Percentiles rank a stretch among this genome's conserved stretches.
phyloP scores from a whole-genome alignment of 2,329 filamentous ascomycete species.

The Hypoxylon rubiginosum region DNA sequence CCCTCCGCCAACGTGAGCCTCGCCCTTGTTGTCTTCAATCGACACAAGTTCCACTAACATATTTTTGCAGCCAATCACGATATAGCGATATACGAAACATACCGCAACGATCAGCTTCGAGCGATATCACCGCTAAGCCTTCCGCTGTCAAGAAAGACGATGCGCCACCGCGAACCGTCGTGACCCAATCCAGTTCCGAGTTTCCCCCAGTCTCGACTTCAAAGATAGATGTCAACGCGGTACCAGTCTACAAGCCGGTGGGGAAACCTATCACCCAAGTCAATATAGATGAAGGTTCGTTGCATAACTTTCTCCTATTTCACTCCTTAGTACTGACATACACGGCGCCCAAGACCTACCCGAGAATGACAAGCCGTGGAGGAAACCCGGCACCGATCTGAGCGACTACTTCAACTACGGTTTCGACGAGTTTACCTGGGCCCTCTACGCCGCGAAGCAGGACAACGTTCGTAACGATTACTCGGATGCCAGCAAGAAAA shows the following conservation, averaged over 20 bases:
- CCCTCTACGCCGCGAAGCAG: constrained; percentile 91
- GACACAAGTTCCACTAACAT: constrained; percentile 21
- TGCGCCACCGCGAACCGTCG: constrained; percentile 48
- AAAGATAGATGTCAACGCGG: constrained; percentile 85
- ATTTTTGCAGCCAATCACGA: constrained; percentile 64
- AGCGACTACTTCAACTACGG: constrained; percentile 99
- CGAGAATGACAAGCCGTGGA: constrained; percentile 93
- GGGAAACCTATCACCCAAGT: constrained; percentile 86
- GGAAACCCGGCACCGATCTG: constrained; percentile 91
- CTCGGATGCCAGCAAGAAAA: constrained; percentile 81
- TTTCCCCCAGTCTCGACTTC: constrained; percentile 79
- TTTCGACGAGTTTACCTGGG: constrained; percentile 99
- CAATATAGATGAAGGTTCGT: constrained; percentile 76
- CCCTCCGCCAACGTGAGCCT: constrained; percentile 68
- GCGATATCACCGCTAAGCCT: constrained; percentile 63
- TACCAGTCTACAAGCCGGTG: constrained; percentile 81
- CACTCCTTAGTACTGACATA: constrained; percentile 25
- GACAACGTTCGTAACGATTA: constrained; percentile 82
- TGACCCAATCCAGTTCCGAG: constrained; percentile 45
- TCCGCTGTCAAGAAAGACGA: constrained; percentile 63
- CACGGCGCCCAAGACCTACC: constrained; percentile 66
- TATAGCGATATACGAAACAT: constrained; percentile 77
- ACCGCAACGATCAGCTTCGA: constrained; percentile 69
- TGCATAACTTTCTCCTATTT: neutral
- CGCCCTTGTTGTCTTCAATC: neutral